phyloP scores from a whole-genome alignment of 176 grass and related monocot genomes.

The Elaeis guineensis region DNA sequence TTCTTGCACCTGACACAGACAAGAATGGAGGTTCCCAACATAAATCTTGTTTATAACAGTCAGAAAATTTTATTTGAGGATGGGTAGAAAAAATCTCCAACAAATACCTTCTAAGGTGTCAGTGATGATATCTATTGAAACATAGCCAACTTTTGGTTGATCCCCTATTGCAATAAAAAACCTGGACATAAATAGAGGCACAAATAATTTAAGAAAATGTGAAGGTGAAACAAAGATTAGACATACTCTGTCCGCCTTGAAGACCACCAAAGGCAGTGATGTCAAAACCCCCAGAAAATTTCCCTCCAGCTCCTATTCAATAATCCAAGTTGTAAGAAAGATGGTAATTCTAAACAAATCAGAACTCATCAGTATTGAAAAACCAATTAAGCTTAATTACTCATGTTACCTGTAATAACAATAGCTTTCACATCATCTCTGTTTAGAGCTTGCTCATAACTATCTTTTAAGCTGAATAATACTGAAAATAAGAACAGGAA shows the following conservation, averaged over 20 bases:
- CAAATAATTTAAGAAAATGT: no score
- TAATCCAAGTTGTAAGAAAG: slow-evolving; percentile 4
- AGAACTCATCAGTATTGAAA: no score
- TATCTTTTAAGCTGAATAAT: slow-evolving; percentile 55
- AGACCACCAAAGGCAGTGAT: slow-evolving; percentile 40
- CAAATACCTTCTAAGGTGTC: slow-evolving; percentile 76
- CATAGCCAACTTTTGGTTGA: slow-evolving; percentile 70
- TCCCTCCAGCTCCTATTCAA: slow-evolving; percentile 54
- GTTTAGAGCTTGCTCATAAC: slow-evolving; percentile 61
- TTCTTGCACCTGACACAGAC: slow-evolving; percentile 52
- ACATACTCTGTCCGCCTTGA: slow-evolving; percentile 60
- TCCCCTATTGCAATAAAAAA: slow-evolving; percentile 27
- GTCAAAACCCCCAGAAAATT: slow-evolving; percentile 92
- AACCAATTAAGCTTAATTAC: background rate
- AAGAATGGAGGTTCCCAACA: background rate
- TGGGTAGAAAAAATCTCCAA: background rate
- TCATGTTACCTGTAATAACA: slow-evolving; percentile 59
- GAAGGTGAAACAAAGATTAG: slow-evolving; percentile 1
- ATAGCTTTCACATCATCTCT: slow-evolving; percentile 91
- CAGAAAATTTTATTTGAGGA: no score
- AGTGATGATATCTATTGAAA: slow-evolving; percentile 78
- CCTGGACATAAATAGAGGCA: background rate
- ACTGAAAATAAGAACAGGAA: slow-evolving; percentile 41
- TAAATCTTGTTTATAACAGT: no score
- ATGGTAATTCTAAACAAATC: no score